Evolutionary conservation across 192 early-diverging fungal genomes (phyloP).

Genomic region (Phycomyces blakesleeanus): DNA sequence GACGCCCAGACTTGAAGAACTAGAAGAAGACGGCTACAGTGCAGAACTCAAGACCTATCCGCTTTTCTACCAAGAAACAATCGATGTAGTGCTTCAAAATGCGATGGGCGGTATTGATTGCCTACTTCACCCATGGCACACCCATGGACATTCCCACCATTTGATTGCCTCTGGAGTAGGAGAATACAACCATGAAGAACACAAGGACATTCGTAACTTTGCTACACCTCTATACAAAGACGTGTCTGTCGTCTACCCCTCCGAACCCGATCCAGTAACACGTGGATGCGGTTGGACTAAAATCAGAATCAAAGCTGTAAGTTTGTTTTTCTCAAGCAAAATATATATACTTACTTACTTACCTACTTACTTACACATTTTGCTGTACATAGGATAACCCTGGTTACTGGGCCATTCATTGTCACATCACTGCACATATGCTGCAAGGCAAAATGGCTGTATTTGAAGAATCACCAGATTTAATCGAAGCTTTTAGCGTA

Average conservation of each 20-base stretch:
- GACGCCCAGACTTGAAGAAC: neutral
- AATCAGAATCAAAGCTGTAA: slow-evolving; percentile 20
- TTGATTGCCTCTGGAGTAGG: slow-evolving; percentile 22
- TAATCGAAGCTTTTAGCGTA: slow-evolving; percentile 5
- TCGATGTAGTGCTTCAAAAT: slow-evolving; percentile 35
- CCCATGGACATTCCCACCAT: slow-evolving; percentile 33
- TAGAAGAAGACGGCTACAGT: slow-evolving; percentile 17
- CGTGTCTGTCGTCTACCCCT: slow-evolving; percentile 16
- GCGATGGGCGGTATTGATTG: slow-evolving; percentile 4
- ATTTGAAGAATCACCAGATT: slow-evolving; percentile 22
- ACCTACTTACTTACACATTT: too few species aligned
- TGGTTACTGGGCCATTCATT: slow-evolving; percentile 32
- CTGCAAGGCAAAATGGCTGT: slow-evolving; percentile 26
- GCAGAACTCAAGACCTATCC: slow-evolving; percentile 12
- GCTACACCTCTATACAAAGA: slow-evolving; percentile 14
- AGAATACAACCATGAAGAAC: slow-evolving; percentile 9
- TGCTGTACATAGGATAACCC: slow-evolving; percentile 39
- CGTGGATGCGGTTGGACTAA: slow-evolving; percentile 28
- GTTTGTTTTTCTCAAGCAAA: slow-evolving; percentile 2
- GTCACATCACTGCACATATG: slow-evolving; percentile 45
- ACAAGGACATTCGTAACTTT: slow-evolving; percentile 15
- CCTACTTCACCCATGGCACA: slow-evolving; percentile 34
- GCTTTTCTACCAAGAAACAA: slow-evolving; percentile 7
- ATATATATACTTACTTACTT: too few species aligned
- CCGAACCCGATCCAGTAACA: neutral